Percentiles rank a stretch among this genome's conserved stretches.
Conservation (phyloP, 352 stramenopile genomes). For the Aphanomyces astaci region DNA sequence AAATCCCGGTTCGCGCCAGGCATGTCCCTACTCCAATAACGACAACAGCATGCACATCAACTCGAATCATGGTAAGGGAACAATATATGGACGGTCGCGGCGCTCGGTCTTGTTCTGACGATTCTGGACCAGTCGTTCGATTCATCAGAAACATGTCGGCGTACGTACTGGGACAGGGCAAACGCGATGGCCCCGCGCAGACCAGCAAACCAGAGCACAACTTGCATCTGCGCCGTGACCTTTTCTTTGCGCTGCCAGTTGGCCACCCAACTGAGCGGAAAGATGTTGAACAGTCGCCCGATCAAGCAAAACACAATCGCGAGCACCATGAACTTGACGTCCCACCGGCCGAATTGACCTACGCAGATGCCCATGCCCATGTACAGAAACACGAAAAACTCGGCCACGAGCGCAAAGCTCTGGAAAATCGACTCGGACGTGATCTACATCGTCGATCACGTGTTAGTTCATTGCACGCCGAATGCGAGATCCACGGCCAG, state of each 20-base stretch:
- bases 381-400: constrained; percentile 88
- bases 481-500: too few species aligned
- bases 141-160: too few species aligned
- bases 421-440: constrained; percentile 85
- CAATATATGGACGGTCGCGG: too few species aligned
- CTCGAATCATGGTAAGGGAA: too few species aligned
- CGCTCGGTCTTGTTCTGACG: too few species aligned
- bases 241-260: constrained; percentile 59
- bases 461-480: too few species aligned
- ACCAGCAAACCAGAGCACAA: constrained; percentile 84
- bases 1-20: constrained; percentile 88
- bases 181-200: constrained; percentile 83
- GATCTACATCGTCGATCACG: constrained; percentile 34
- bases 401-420: constrained; percentile 61
- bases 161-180: constrained; percentile 67
- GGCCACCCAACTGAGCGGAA: constrained; percentile 72
- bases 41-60: too few species aligned
- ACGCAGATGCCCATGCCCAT: constrained; percentile 82
- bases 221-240: constrained; percentile 86
- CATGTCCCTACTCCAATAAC: constrained; percentile 82
- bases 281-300: constrained; percentile 89
- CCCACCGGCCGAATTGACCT: constrained; percentile 67
- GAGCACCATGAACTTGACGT: constrained; percentile 80
- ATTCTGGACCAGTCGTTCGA: too few species aligned
- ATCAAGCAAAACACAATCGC: constrained; percentile 85